Evolutionary conservation across 257 asterid genomes (phyloP), one percentile per base, ranked within the genome.

Genomic region (Salvia hispanica): DNA sequence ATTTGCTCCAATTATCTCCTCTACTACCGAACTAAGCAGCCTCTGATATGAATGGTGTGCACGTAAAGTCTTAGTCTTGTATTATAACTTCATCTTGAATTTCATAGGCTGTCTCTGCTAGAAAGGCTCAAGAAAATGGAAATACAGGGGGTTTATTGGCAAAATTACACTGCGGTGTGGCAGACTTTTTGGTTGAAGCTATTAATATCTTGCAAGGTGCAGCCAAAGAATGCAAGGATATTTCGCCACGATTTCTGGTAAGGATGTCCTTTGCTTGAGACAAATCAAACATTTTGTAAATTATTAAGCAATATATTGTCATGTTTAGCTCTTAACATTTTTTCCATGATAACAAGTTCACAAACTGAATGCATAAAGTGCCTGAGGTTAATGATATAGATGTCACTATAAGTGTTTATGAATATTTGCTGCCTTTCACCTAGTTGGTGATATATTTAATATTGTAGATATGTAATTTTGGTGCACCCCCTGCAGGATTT

Each of bases 51-150:
- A 39, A 37, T 43, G 5, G 2, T 43, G 11, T 62, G 13, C 37
- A 9, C 4, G 16, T 43, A 0, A 62, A 33, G 3, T 62, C 16
- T 36, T 34, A 18, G 46, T 31, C 6, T 46, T 36, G 59, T 55
- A 43, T 31, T 31, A 4, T 54, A 31, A 61, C 15, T 48, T 67
- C 10, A 3, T 63, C 74, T 46, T 3, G 7, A 44, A 65, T 11
- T 72, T 6, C 10, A 6, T 77, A 86, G 96, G 92, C 92, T 58
- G 90, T 83, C 57, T 74, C 87, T 16, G 90, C 80, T n/a, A 84
- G 78, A 69, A 86, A 83, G 71, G 92, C 85, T 21, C 88, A 82
- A 77, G 83, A 80, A 76, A 83, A 81, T 21, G 87, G 92, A 47
- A 89, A 76, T 21, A 69, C 82, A 2, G 79, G 63, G n/a, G 78